Evolutionary conservation across 2,329 filamentous ascomycete species (phyloP), one percentile per base, ranked within the genome.

Genomic region (Mariannaea elegans): DNA sequence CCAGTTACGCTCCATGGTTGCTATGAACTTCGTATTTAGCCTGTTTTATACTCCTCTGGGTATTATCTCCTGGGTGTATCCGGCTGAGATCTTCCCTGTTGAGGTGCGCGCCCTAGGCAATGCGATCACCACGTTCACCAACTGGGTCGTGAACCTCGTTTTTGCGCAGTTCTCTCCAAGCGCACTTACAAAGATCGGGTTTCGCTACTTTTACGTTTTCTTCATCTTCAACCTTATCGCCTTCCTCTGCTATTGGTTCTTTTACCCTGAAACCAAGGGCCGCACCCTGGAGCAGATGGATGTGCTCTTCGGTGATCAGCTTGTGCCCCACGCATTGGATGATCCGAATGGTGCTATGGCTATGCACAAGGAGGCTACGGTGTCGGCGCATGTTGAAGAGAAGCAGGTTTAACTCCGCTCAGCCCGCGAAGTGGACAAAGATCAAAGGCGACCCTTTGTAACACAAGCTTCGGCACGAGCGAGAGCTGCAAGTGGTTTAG

Each of bases 81-180:
- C 73, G 6, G 72, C 73, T 3, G 78, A 80, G 61, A 76, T 79
- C 59, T 78, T 78, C 58, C 77, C 77, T 2, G 63, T 76, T 7
- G 72, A 75, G 50, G 66, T 73, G 32, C 63, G 72, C 19, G 69
- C 71, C 5, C 59, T 71, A 5, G 71, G 71, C 31, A 71, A 71
- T 34, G 66, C 70, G 24, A 64, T 73, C 21, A 70, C 69, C 3
- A 72, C 71, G 4, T 70, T 72, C 19, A 70, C 66, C 21, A 73
- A 75, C 58, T 74, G 72, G 71, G 54, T 61, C n/a, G 62, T 73
- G 32, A 74, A 73, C 59, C 70, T 84, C 4, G 70, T 84, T 18
- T 81, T 84, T 57, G 78, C 79, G 7, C 81, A 84, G 56, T 82
- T 82, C 61, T 78, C 77, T 3, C 82, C 82, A 0, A 73, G 75